Conservation (phyloP, 768 basidiomycete species). For the Lactarius hatsudake region DNA sequence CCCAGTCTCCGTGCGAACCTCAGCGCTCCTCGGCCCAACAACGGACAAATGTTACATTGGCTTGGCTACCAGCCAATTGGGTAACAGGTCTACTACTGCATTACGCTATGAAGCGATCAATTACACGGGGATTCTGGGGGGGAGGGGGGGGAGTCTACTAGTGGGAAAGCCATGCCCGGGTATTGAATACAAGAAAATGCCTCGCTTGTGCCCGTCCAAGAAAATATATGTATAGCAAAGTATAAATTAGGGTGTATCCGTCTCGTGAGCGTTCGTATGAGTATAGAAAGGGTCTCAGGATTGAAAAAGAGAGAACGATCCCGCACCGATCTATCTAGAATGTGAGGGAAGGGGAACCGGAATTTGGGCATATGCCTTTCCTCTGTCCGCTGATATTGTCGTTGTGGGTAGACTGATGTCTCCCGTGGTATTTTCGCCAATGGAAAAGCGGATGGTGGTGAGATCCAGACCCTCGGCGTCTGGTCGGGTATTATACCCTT, state of each 20-base stretch:
- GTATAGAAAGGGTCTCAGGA: neutral
- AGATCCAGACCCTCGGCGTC: constrained; percentile 5
- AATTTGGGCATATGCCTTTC: neutral
- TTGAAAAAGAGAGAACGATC: neutral
- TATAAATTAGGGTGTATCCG: neutral
- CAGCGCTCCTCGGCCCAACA: neutral
- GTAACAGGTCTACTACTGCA: neutral
- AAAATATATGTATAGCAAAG: neutral
- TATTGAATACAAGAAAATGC: neutral
- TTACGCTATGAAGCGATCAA: neutral
- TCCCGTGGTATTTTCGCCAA: neutral
- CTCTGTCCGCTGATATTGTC: neutral
- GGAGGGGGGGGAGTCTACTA: neutral
- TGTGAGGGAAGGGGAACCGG: neutral
- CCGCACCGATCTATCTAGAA: neutral
- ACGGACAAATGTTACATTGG: neutral
- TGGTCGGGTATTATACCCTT: neutral
- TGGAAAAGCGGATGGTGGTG: constrained; percentile 9
- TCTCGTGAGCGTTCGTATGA: neutral
- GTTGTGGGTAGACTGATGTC: neutral
- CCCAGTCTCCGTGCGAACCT: neutral
- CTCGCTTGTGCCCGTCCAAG: neutral
- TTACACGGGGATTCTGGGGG: neutral
- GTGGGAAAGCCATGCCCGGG: neutral
- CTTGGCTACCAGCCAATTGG: neutral